Evolutionary conservation across 2,329 filamentous ascomycete genomes (phyloP), one percentile per base, ranked within the genome.

Genomic region (Cyclaneusma minus): DNA sequence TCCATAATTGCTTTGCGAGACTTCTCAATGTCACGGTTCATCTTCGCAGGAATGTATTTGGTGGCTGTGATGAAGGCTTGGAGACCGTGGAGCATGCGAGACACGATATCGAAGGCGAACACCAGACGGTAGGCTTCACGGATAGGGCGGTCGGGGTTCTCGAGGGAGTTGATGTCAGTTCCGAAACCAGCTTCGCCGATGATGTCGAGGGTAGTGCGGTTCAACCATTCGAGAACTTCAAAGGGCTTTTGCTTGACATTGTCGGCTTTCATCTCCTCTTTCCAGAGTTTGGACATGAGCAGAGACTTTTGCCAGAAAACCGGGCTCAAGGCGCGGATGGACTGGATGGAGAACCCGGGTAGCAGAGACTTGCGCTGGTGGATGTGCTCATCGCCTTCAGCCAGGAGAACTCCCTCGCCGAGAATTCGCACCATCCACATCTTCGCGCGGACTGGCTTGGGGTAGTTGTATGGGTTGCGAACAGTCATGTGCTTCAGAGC

Each of bases 401-500:
- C 52, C 4, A 57, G 42, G 8, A 58, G 42, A 18, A 57, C 48
- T 4, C 54, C 54, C 25, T 55, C 47, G 13, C 55, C 55, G 12
- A 58, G 36, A 16, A 58, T 51, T 27, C 54, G 49, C 11, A 48
- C 47, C 52, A 58, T 55, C 51, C 51, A 55, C 13, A 48, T 38
- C 41, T 50, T 51, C n/a, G 50, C 50, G 7, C 52, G 46, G 0
- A 46, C 33, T 6, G 50, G 49, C 29, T 52, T 53, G 5, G 48
- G 47, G 33, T 49, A 52, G 39, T 50, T 52, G 39, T 55, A 55
- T 0, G 51, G 49, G 40, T 55, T 53, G 33, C 48, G 48, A 33
- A 55, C 41, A 1, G 52, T 57, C 48, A 58, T 52, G 28, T 58
- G 51, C 36, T 52, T 52, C 23, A 59, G 47, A 10, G 51, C 51